Evolutionary conservation across 169 alveolate genomes (phyloP).

Genomic region (Eimeria necatrix): DNA sequence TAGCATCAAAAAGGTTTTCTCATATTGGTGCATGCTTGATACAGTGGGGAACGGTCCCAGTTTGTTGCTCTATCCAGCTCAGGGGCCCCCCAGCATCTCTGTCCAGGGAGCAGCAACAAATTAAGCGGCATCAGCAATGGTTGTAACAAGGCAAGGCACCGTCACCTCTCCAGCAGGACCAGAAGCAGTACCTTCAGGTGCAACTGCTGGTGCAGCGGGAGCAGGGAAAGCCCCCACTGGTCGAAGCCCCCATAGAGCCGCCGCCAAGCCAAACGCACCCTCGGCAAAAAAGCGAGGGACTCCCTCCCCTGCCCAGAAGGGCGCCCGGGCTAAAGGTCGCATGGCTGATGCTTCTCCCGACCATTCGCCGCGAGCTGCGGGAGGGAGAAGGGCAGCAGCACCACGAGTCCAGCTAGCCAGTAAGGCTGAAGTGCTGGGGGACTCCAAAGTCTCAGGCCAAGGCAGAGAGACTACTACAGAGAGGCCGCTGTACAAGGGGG

Average conservation of each 20-base stretch:
- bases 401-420: conserved; percentile 44
- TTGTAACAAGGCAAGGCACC: conserved; percentile 72
- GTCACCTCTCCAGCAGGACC: conserved; percentile 50
- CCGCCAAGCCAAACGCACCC: conserved; percentile 30
- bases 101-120: background rate
- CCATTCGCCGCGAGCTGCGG: conserved; percentile 8
- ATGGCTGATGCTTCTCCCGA: background rate
- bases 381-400: background rate
- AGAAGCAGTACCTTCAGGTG: background rate
- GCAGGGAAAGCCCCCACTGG: conserved; percentile 15
- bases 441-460: background rate
- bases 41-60: too few relatives aligned
- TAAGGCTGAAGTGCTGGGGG: background rate
- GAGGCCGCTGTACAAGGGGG: background rate
- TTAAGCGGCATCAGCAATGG: conserved; percentile 40
- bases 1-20: too few relatives aligned
- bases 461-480: background rate
- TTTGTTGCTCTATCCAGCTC: background rate
- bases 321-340: background rate
- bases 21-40: too few relatives aligned
- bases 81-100: background rate
- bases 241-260: conserved; percentile 38
- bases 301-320: background rate
- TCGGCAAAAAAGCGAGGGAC: conserved; percentile 21
- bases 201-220: conserved; percentile 25